These are phyloP conservation scores for Populus pruinosa DNA, from an alignment of 345 rosid genomes.

Conservation along the genomic window DNA sequence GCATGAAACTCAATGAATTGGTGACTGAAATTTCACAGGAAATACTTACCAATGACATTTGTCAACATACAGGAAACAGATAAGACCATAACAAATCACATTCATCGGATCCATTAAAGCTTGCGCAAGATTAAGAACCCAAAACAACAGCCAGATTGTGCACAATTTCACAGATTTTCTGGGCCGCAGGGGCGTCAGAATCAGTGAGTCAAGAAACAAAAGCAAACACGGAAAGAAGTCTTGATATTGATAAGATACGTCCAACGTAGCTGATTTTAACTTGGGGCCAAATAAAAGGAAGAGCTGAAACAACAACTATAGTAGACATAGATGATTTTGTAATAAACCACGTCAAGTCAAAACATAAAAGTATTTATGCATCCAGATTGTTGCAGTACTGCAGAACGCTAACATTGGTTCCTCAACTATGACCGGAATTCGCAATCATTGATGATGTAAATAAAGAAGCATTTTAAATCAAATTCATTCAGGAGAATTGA, in stretches of 20 bases:
- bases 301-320: too few species aligned
- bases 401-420: too few species aligned
- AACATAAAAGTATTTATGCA: not conserved
- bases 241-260: too few species aligned
- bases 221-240: too few species aligned
- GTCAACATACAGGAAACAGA: too few species aligned
- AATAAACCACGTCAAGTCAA: not conserved
- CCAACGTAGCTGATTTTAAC: too few species aligned
- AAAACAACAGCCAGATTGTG: not conserved
- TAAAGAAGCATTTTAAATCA: not conserved
- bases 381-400: too few species aligned
- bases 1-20: slow-evolving; percentile 18
- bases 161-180: not conserved
- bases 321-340: not conserved
- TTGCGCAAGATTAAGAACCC: not conserved
- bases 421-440: too few species aligned
- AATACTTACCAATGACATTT: not conserved
- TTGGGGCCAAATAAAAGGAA: too few species aligned
- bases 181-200: not conserved
- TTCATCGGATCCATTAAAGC: not conserved
- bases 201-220: not conserved
- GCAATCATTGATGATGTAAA: too few species aligned
- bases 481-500: not conserved
- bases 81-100: not conserved
- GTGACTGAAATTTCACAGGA: slow-evolving; percentile 6